phyloP scores from a whole-genome alignment of 306 rosid species.

The Dalbergia cultrata region DNA sequence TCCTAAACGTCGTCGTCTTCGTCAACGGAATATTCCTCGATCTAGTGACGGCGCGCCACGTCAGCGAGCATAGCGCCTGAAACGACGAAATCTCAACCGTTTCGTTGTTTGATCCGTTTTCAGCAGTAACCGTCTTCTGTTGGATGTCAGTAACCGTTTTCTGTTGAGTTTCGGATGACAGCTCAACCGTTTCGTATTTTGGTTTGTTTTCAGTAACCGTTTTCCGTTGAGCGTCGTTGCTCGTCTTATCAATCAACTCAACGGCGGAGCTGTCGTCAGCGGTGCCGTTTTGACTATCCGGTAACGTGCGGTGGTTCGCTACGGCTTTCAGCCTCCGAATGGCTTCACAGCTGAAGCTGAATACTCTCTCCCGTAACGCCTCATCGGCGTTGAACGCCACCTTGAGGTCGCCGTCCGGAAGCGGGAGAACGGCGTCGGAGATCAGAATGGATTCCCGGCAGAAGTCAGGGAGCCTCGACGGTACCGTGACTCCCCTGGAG shows the following conservation, averaged over 20 bases:
- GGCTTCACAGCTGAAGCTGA: constrained; percentile 70
- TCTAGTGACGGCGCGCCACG: constrained; percentile 78
- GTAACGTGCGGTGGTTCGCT: constrained; percentile 41
- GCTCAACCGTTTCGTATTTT: constrained; percentile 37
- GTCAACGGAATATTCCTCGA: constrained; percentile 66
- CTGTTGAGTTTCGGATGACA: constrained; percentile 68
- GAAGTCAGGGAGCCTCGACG: constrained; percentile 63
- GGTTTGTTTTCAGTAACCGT: constrained; percentile 31
- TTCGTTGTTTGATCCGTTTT: neutral
- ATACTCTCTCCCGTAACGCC: constrained; percentile 68
- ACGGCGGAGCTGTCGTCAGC: constrained; percentile 12
- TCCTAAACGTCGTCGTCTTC: constrained; percentile 74
- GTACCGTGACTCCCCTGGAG: constrained; percentile 45
- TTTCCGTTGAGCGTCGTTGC: constrained; percentile 54
- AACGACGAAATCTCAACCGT: constrained; percentile 75
- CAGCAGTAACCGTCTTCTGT: constrained; percentile 37
- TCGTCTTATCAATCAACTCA: constrained; percentile 63
- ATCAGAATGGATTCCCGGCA: constrained; percentile 62
- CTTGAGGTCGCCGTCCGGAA: constrained; percentile 69
- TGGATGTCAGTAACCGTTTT: constrained; percentile 50
- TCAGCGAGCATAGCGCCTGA: constrained; percentile 72
- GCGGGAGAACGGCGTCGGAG: constrained; percentile 54
- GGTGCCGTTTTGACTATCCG: neutral
- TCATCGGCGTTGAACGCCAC: constrained; percentile 60
- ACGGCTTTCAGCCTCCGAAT: constrained; percentile 63